Percentiles rank a stretch among this genome's conserved stretches.
These are phyloP conservation scores for Botrytis paeoniae DNA, from an alignment of 2,329 filamentous ascomycete species.

Conservation along the genomic window DNA sequence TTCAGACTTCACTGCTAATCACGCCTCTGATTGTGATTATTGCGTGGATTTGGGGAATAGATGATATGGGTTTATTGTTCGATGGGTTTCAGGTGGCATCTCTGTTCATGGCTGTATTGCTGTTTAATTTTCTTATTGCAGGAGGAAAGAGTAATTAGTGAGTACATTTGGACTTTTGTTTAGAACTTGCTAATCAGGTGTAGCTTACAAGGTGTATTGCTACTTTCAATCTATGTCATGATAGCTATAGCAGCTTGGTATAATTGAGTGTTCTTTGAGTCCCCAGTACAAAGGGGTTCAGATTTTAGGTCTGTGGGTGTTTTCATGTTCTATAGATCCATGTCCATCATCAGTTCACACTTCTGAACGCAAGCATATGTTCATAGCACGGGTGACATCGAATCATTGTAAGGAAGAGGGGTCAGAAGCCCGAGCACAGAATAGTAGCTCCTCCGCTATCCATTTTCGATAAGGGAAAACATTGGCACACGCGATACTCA, in stretches of 20 bases:
- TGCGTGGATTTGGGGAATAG: constrained; percentile 53
- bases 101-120: constrained; percentile 17
- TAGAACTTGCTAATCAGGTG: neutral
- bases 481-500: too few species aligned
- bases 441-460: too few species aligned
- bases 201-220: constrained; percentile 1
- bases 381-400: neutral
- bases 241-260: constrained; percentile 11
- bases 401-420: neutral
- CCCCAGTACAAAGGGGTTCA: neutral
- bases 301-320: neutral
- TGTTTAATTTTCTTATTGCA: neutral
- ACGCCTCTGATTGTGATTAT: constrained; percentile 74
- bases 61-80: constrained; percentile 11
- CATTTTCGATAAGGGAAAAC: too few species aligned
- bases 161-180: neutral
- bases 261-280: neutral
- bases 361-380: neutral
- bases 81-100: constrained; percentile 6
- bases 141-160: constrained; percentile 10
- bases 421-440: too few species aligned
- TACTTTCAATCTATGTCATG: neutral
- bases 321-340: neutral
- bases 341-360: neutral
- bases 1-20: constrained; percentile 76